phyloP scores from a whole-genome alignment of 75 land plant genomes.

The Selaginella tamariscina region DNA sequence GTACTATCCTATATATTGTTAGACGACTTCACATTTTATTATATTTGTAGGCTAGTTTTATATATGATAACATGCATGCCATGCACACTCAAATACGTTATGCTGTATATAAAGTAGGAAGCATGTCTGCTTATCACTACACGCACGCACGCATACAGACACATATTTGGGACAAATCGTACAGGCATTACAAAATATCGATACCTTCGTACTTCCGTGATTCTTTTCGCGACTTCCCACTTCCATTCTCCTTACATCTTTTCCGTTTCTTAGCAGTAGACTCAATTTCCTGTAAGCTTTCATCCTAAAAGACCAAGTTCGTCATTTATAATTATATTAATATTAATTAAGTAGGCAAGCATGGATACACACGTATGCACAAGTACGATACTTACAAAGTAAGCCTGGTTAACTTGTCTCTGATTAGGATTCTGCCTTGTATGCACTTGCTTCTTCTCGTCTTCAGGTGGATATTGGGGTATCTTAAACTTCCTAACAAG shows the following conservation, averaged over 20 bases:
- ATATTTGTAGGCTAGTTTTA: no score
- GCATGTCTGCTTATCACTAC: no score
- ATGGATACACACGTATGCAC: no score
- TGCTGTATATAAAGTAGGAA: no score
- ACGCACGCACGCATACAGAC: not conserved
- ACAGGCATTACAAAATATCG: not conserved
- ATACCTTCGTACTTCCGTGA: not conserved
- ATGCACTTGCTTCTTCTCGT: not conserved
- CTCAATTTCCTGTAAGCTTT: not conserved
- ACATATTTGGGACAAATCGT: not conserved
- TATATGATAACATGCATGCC: no score
- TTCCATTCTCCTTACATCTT: not conserved
- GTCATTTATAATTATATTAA: no score
- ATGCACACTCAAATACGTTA: no score
- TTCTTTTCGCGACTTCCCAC: not conserved
- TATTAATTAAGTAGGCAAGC: no score
- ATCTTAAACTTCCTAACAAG: conserved; percentile 5
- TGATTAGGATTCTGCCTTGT: not conserved
- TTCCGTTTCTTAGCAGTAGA: not conserved
- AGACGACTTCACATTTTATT: no score
- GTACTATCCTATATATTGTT: no score
- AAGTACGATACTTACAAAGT: conserved; percentile 2
- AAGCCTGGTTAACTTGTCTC: not conserved
- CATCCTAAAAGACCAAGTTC: not conserved
- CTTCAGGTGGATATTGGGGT: not conserved